A percentile compares a stretch with the other conserved stretches of the same genome.
phyloP scores from a whole-genome alignment of 2,329 filamentous ascomycete species.

The Alternaria alternata region DNA sequence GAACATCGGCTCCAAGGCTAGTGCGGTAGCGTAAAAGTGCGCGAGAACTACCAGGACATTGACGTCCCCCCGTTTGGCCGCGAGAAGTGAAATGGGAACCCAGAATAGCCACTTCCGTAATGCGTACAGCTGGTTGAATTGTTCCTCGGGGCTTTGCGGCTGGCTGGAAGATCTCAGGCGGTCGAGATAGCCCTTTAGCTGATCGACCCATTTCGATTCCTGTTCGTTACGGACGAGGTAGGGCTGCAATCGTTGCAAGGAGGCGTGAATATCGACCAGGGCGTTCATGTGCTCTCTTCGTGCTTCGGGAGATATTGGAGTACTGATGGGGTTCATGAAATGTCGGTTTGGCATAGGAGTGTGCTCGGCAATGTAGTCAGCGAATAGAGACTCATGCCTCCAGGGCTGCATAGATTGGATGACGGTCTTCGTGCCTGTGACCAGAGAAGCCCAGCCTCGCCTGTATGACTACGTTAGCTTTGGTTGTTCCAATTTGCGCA shows the following conservation, averaged over 20 bases:
- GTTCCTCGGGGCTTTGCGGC: slow-evolving; percentile 71
- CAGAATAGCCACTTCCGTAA: slow-evolving; percentile 95
- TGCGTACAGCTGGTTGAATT: slow-evolving; percentile 88
- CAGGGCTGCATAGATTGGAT: slow-evolving; percentile 90
- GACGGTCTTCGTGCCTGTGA: slow-evolving; percentile 89
- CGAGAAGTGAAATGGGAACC: slow-evolving; percentile 85
- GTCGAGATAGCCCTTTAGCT: slow-evolving; percentile 58
- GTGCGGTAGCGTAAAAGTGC: slow-evolving; percentile 88
- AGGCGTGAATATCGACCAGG: slow-evolving; percentile 53
- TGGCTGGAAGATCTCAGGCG: slow-evolving; percentile 53
- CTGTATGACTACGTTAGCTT: slow-evolving; percentile 56
- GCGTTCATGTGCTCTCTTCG: slow-evolving; percentile 64
- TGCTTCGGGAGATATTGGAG: slow-evolving; percentile 65
- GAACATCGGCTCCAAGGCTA: slow-evolving; percentile 89
- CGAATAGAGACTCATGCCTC: slow-evolving; percentile 89
- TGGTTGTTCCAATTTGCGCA: neutral
- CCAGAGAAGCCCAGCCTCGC: slow-evolving; percentile 91
- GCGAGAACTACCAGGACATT: slow-evolving; percentile 84
- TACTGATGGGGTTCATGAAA: slow-evolving; percentile 70
- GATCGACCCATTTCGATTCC: slow-evolving; percentile 59
- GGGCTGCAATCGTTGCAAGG: slow-evolving; percentile 55
- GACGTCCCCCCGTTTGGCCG: slow-evolving; percentile 77
- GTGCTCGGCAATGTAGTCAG: slow-evolving; percentile 81
- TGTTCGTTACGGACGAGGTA: slow-evolving; percentile 55
- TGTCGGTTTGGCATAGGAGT: slow-evolving; percentile 52